phyloP scores from a whole-genome alignment of 345 rosid species.

The Pugionium dolabratum region DNA sequence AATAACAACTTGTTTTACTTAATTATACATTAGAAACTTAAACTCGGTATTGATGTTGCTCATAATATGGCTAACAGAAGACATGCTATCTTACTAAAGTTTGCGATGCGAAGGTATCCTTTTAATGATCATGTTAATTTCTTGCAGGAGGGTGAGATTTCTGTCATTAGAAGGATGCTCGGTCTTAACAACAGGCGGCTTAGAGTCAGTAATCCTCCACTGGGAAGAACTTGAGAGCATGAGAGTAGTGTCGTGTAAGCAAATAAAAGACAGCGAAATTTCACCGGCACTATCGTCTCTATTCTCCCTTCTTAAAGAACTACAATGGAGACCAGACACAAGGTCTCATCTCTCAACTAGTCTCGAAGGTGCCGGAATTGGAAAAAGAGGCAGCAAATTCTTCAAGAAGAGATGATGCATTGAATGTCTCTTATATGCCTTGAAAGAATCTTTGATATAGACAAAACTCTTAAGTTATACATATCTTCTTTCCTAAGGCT shows the following conservation, averaged over 20 bases:
- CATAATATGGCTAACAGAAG: slow-evolving; percentile 10
- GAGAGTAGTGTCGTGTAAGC: slow-evolving; percentile 65
- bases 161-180: slow-evolving; percentile 85
- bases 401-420: slow-evolving; percentile 55
- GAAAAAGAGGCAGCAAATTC: slow-evolving; percentile 78
- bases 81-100: slow-evolving; percentile 4
- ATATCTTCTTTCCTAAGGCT: neutral
- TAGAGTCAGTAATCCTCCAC: slow-evolving; percentile 67
- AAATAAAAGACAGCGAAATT: slow-evolving; percentile 69
- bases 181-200: slow-evolving; percentile 64
- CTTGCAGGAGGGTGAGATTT: slow-evolving; percentile 63
- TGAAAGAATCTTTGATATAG: slow-evolving; percentile 7
- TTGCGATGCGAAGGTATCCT: neutral
- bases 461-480: neutral
- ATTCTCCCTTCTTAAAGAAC: slow-evolving; percentile 74
- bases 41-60: neutral
- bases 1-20: neutral
- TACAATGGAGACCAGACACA: slow-evolving; percentile 91
- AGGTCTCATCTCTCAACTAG: slow-evolving; percentile 65
- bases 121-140: too few species aligned
- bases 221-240: slow-evolving; percentile 79
- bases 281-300: slow-evolving; percentile 71
- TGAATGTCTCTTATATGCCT: slow-evolving; percentile 15
- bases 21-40: neutral
- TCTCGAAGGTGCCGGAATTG: slow-evolving; percentile 66